phyloP scores from a whole-genome alignment of 371 early-diverging fungal species.

The Mucor indicus region DNA sequence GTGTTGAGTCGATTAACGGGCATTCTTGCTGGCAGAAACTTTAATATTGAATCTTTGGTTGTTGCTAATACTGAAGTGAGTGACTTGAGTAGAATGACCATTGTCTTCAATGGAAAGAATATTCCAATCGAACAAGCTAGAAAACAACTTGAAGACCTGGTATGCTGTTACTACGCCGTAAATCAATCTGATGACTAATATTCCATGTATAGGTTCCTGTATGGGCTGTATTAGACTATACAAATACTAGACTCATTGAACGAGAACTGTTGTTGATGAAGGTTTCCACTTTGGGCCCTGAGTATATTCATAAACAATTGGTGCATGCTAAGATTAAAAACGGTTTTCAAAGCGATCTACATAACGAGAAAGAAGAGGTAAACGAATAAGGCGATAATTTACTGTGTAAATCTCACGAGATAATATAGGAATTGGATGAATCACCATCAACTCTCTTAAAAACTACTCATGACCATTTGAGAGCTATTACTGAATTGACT shows the following conservation, averaged over 20 bases:
- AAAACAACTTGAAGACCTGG: slow-evolving; percentile 90
- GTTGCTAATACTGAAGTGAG: slow-evolving; percentile 92
- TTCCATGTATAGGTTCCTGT: slow-evolving; percentile 68
- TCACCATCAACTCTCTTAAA: slow-evolving; percentile 46
- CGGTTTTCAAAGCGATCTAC: too few species aligned
- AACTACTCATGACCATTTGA: slow-evolving; percentile 74
- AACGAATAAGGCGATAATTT: slow-evolving; percentile 44
- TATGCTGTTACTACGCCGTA: too few species aligned
- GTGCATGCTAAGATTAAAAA: slow-evolving; percentile 35
- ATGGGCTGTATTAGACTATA: slow-evolving; percentile 96
- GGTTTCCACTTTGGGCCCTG: slow-evolving; percentile 85
- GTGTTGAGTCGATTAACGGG: slow-evolving; percentile 89
- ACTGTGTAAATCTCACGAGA: neutral
- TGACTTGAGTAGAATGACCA: slow-evolving; percentile 91
- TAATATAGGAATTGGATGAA: neutral
- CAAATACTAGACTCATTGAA: slow-evolving; percentile 76
- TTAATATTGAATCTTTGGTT: slow-evolving; percentile 95
- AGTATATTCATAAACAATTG: slow-evolving; percentile 54
- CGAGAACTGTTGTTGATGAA: slow-evolving; percentile 90
- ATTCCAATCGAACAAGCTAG: slow-evolving; percentile 86
- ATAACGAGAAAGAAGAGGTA: slow-evolving; percentile 28
- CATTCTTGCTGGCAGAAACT: slow-evolving; percentile 89
- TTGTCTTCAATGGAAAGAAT: slow-evolving; percentile 86
- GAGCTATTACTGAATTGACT: slow-evolving; percentile 76
- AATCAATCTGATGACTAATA: too few species aligned